These are phyloP conservation scores for Amoeboaphelidium protococcarum DNA, from an alignment of 371 early-diverging fungal genomes.

Conservation along the genomic window DNA sequence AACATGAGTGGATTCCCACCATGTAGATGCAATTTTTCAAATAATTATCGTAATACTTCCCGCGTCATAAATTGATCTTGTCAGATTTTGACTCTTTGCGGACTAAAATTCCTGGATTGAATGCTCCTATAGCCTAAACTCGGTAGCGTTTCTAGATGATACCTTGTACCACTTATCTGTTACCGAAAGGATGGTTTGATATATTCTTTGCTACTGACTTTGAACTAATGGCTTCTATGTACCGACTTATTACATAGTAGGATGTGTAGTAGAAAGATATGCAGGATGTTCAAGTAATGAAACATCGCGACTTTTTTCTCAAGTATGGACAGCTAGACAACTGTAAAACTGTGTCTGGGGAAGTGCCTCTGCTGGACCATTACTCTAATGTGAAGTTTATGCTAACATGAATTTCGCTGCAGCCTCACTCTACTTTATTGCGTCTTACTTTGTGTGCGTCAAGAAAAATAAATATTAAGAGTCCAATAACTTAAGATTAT, in stretches of 20 bases:
- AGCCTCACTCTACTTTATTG: too few relatives aligned
- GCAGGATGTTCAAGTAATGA: conserved; percentile 25
- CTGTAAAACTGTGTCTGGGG: conserved; percentile 53
- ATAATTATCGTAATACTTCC: conserved; percentile 42
- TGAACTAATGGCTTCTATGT: conserved; percentile 46
- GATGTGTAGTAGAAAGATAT: not conserved
- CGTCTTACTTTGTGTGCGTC: too few relatives aligned
- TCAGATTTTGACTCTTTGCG: conserved; percentile 65
- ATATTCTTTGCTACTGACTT: conserved; percentile 93
- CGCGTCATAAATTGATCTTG: conserved; percentile 58
- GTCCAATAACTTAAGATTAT: too few relatives aligned
- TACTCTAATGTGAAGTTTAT: conserved; percentile 71
- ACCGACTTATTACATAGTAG: conserved; percentile 29
- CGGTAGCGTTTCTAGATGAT: conserved; percentile 65
- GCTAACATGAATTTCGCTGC: too few relatives aligned
- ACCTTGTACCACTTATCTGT: conserved; percentile 72
- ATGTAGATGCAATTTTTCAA: conserved; percentile 37
- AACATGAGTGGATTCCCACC: conserved; percentile 74
- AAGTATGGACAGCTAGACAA: conserved; percentile 42
- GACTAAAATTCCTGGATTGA: conserved; percentile 45
- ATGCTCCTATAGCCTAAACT: conserved; percentile 84
- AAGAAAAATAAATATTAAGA: too few relatives aligned
- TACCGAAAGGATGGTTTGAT: conserved; percentile 93
- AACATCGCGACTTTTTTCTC: conserved; percentile 48
- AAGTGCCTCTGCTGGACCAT: conserved; percentile 75